Evolutionary conservation across 768 basidiomycete genomes (phyloP).

Genomic region (Tulasnella sp.): DNA sequence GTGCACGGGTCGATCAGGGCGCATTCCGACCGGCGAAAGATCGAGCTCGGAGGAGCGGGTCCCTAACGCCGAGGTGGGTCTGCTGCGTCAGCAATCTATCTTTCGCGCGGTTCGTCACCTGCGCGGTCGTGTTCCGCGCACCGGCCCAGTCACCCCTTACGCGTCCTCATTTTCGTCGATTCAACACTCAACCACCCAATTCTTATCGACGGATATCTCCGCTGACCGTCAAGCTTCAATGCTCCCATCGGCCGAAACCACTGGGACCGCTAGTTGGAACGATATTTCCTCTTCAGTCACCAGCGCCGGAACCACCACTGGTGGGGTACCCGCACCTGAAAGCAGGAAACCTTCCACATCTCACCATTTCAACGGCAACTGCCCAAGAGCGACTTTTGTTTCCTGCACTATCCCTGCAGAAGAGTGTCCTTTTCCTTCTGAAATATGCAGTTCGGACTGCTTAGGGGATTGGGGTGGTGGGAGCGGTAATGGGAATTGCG

Average conservation of each 20-base stretch:
- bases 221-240: not conserved
- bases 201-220: not conserved
- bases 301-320: not conserved
- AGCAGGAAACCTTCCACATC: not conserved
- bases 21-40: not conserved
- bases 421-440: constrained; percentile 11
- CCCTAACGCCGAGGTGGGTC: not conserved
- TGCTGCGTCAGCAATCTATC: not conserved
- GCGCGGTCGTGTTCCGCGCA: not conserved
- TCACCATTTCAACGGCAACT: constrained; percentile 8
- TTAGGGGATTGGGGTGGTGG: constrained; percentile 1
- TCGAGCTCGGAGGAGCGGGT: not conserved
- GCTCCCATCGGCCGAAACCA: constrained; percentile 1
- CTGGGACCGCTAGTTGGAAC: not conserved
- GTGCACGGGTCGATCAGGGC: not conserved
- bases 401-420: constrained; percentile 9
- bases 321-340: constrained; percentile 5
- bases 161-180: constrained; percentile 12
- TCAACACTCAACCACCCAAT: not conserved
- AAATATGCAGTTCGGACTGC: constrained; percentile 21
- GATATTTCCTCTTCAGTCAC: not conserved
- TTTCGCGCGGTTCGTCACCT: not conserved
- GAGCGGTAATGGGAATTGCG: not conserved
- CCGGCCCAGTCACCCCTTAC: constrained; percentile 8
- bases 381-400: not conserved